phyloP scores from a whole-genome alignment of 108 stramenopile species.

The Epithemia pelagica region DNA sequence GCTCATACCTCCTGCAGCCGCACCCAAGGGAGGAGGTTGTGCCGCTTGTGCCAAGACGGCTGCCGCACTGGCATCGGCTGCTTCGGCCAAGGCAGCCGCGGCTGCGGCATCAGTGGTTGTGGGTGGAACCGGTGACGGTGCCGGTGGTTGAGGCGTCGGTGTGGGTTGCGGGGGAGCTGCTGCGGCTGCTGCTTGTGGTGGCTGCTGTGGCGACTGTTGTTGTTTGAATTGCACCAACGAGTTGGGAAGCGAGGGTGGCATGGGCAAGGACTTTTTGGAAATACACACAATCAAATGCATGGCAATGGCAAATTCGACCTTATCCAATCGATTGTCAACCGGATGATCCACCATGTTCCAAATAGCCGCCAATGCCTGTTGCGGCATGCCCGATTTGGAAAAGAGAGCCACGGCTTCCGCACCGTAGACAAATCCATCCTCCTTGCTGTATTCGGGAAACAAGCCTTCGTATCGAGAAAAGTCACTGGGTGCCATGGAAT shows the following conservation, averaged over 20 bases:
- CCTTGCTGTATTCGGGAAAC: conserved; percentile 76
- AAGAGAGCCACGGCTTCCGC: conserved; percentile 87
- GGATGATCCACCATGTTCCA: conserved; percentile 89
- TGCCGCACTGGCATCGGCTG: conserved; percentile 5
- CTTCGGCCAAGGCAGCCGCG: conserved; percentile 1
- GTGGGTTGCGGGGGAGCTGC: background rate
- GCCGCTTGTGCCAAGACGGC: conserved; percentile 10
- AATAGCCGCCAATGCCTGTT: conserved; percentile 39
- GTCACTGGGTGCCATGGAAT: conserved; percentile 72
- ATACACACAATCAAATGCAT: conserved; percentile 97
- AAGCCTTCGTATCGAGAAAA: conserved; percentile 71
- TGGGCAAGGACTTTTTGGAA: conserved; percentile 70
- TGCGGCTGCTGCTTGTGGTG: conserved; percentile 5
- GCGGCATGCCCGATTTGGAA: conserved; percentile 62
- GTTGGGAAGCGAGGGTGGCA: conserved; percentile 52
- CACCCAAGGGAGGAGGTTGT: conserved; percentile 26
- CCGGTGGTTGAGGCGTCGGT: conserved; percentile 8
- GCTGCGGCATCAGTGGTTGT: background rate
- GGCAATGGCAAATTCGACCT: conserved; percentile 85
- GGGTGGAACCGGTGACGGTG: background rate
- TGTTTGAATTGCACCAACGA: conserved; percentile 50
- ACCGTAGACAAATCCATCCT: conserved; percentile 85
- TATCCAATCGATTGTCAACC: conserved; percentile 83
- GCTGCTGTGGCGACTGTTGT: conserved; percentile 15
- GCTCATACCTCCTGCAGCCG: conserved; percentile 36